phyloP scores from a whole-genome alignment of 2,329 filamentous ascomycete species.

The Exophiala xenobiotica region DNA sequence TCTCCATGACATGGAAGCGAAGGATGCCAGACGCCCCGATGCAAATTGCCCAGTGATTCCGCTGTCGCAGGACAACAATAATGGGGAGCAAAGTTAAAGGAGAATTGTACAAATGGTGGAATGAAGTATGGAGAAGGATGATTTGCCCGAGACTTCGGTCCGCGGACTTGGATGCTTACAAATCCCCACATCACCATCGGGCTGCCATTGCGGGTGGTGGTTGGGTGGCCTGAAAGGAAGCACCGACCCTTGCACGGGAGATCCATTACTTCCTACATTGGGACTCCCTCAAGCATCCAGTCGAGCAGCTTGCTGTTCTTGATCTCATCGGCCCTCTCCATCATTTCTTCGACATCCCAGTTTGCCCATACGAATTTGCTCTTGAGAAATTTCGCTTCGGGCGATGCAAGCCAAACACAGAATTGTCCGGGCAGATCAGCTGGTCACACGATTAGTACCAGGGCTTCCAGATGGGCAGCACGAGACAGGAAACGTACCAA shows the following conservation, averaged over 20 bases:
- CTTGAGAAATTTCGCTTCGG: slow-evolving; percentile 50
- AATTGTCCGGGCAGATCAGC: slow-evolving; percentile 42
- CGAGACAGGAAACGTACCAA: slow-evolving; percentile 1
- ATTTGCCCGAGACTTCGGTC: neutral
- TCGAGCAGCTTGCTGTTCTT: slow-evolving; percentile 1
- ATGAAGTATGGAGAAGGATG: too few species aligned
- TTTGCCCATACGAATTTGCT: slow-evolving; percentile 50
- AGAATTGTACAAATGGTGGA: too few species aligned
- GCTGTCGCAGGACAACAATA: too few species aligned
- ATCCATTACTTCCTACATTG: neutral
- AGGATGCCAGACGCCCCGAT: neutral
- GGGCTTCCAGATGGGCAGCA: too few species aligned
- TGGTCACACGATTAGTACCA: too few species aligned
- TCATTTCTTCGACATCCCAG: slow-evolving; percentile 55
- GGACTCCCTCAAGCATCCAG: neutral
- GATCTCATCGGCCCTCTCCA: slow-evolving; percentile 40
- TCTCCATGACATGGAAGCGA: neutral
- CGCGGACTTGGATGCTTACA: neutral
- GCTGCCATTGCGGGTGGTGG: too few species aligned
- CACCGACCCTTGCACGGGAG: too few species aligned
- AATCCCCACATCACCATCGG: too few species aligned
- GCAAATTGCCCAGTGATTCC: neutral
- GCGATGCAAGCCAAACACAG: slow-evolving; percentile 45
- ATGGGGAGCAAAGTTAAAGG: too few species aligned
- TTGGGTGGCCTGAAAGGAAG: too few species aligned